These are phyloP conservation scores for Salix dunnii DNA, from an alignment of 345 rosid genomes.

Conservation along the genomic window DNA sequence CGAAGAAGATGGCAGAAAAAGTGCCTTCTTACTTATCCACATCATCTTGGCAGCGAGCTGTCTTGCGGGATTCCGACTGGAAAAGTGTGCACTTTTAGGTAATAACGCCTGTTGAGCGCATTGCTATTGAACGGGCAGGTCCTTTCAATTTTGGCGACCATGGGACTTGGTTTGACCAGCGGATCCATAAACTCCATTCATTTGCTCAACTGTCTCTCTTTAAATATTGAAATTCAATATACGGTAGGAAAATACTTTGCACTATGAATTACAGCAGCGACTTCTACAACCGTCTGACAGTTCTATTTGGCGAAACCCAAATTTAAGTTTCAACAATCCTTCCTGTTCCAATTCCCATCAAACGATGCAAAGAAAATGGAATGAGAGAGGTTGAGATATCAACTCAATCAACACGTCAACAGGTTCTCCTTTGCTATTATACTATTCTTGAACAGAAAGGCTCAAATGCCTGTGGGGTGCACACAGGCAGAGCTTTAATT, in stretches of 20 bases:
- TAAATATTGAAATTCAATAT: neutral
- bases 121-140: neutral
- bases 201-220: neutral
- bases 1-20: slow-evolving; percentile 13
- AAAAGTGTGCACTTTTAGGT: neutral
- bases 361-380: neutral
- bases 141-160: neutral
- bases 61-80: neutral
- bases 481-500: neutral
- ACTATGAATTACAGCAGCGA: neutral
- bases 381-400: neutral
- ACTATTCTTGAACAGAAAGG: neutral
- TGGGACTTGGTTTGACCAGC: neutral
- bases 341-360: neutral
- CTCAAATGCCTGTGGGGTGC: neutral
- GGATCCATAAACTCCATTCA: neutral
- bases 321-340: neutral
- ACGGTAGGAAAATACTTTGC: neutral
- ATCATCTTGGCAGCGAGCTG: neutral
- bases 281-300: neutral
- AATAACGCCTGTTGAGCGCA: neutral
- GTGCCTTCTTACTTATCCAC: slow-evolving; percentile 3
- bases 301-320: neutral
- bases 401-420: neutral
- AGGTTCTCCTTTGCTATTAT: neutral